Conservation (phyloP, 192 early-diverging fungal species). For the Bifiguratus adelaidae region DNA sequence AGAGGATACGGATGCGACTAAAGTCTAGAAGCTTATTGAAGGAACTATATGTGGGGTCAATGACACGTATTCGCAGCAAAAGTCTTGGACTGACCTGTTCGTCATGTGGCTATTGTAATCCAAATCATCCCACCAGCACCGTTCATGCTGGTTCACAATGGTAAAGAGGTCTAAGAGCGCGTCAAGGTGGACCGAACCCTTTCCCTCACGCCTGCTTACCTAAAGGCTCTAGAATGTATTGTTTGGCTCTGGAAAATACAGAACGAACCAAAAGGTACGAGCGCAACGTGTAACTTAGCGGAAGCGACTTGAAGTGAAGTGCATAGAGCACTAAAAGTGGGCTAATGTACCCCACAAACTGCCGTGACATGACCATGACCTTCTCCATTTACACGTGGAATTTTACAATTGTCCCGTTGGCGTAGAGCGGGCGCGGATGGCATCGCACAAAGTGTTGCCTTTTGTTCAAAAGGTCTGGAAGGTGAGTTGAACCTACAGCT, state of each 20-base stretch:
- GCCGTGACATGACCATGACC: no score
- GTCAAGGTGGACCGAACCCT: background rate
- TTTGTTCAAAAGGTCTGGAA: no score
- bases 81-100: constrained; percentile 1
- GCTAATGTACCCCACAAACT: no score
- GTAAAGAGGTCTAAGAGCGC: constrained; percentile 16
- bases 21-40: constrained; percentile 44
- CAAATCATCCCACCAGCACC: constrained; percentile 35
- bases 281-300: constrained; percentile 29
- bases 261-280: constrained; percentile 18
- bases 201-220: background rate
- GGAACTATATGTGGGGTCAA: constrained; percentile 12
- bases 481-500: no score
- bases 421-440: no score
- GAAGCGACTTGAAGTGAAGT: constrained; percentile 27
- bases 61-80: background rate
- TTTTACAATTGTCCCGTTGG: no score
- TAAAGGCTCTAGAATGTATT: constrained; percentile 5
- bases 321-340: constrained; percentile 12
- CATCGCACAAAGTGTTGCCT: no score
- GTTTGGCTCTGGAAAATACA: constrained; percentile 6
- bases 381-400: no score
- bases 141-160: constrained; percentile 19
- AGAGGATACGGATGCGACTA: constrained; percentile 25
- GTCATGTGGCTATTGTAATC: constrained; percentile 40